Base-by-base conservation (phyloP, 2,329 filamentous ascomycete genomes). In the Rhexocercosporidium sp. region DNA sequence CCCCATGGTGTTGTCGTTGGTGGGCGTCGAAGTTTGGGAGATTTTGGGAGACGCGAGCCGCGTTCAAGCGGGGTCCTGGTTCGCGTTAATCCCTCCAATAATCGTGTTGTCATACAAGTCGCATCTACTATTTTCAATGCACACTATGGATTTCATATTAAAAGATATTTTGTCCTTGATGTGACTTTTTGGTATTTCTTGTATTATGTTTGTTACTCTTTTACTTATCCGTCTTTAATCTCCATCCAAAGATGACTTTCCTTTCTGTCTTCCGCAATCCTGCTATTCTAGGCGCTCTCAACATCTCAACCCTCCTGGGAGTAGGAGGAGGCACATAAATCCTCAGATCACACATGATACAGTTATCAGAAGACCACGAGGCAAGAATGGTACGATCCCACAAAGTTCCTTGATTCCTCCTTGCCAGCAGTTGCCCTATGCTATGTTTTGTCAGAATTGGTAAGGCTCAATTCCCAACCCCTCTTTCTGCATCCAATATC, bases 341-440 rank as follows among this genome's bases (percentile, higher is more conserved):
- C 7, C 66, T 71, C 11, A 62, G 73, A 59, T 70, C 64, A 14
- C 70, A 70, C 41, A 72, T 73, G 68, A 54, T 73, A 46, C 69
- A 71, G 37, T 65, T 74, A n/a, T 73, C 67, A 7, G 66, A 72
- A 49, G 71, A 72, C 31, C 69, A 73, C 22, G 73, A 70, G 44
- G 71, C 71, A 54, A 66, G 69, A 64, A 72, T 72, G 67, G 70
- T 70, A 64, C 37, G 66, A 66, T 14, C 29, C 20, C 20, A 39
- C 29, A 34, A 4, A 31, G 1, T 49, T 31, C 49, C 29, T 49
- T 29, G 20, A 4, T 47, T 66, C n/a, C n/a, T 37, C 20, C 27
- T 39, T 57, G n/a, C 27, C 25, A 46, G 29, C 29, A 57, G 8
- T 25, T 25, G 18, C n/a, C n/a, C n/a, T n/a, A n/a, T n/a, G n/a